Base-by-base conservation (phyloP, 164 flowering plant species). In the Annona squamosa region DNA sequence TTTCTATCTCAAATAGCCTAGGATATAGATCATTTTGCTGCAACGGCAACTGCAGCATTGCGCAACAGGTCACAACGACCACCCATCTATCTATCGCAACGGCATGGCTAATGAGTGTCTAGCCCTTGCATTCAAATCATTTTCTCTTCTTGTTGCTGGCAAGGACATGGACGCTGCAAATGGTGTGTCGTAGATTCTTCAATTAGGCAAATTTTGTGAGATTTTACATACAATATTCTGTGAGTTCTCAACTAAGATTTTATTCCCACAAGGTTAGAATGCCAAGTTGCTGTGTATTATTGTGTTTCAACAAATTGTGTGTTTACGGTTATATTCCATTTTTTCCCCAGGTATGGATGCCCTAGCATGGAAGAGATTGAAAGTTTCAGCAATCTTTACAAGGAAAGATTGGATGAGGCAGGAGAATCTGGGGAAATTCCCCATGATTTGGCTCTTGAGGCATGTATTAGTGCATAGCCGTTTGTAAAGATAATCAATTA, bases 361-460 rank as follows among this genome's bases (percentile, higher is more conserved):
- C 99, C 99, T 43, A 83, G 80, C 81, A 81, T 91, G 81, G 95
- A 90, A 62, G 97, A 90, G 74, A 81, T 95, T 37, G 93, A 93
- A 76, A 79, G 75, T 43, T 93, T 84, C 76, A 87, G 81, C 75
- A 75, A 73, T 62, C 82, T 86, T 73, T 93, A 86, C 81, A 95
- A 89, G 81, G 85, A 82, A 77, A 82, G 74, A 76, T 78, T 95
- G 73, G 97, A 93, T 45, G 93, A 90, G 82, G 79, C 71, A 4
- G 94, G 97, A 72, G 90, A 82, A 69, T 71, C 45, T 2, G 94
- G 97, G 74, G 85, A 88, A 63, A 84, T 95, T 74, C 99, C 98
- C 17, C 82, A 80, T 37, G 83, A 93, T 84, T 83, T 95, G 80
- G 98, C 90, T 76, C 79, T 95, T 46, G 94, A 92, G 90, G 99